Evolutionary conservation across 768 basidiomycete genomes (phyloP), one percentile per base, ranked within the genome.

Genomic region (Calvatia gigantea): DNA sequence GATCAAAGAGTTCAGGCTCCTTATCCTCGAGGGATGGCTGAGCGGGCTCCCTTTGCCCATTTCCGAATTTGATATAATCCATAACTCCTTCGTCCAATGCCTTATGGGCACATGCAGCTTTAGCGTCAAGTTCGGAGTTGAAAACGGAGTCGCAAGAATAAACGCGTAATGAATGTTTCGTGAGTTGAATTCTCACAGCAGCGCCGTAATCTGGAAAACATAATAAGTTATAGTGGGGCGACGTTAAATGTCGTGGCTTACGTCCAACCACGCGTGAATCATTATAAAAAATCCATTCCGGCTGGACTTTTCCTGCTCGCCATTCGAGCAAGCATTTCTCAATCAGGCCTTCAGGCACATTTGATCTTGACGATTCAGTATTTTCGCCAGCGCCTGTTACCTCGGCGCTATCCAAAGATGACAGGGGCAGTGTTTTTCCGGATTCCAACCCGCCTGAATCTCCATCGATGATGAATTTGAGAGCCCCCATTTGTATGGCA

Each of bases 401-500:
- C 38, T 63, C 67, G 6, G 56, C 41, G 27, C 65, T 64, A 17
- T 60, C 65, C 67, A 65, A 37, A 72, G 70, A 41, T 70, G 69
- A 5, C 72, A 64, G 4, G 68, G 63, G 6, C 68, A 14, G 33
- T 19, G 9, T 70, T 35, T 75, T 73, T 41, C 67, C 71, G 27
- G 65, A 66, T 32, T 70, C 67, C 27, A 65, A 33, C 6, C 61
- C 62, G 33, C 75, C 71, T 1, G 70, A 66, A n/a, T 78, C 76
- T 2, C 80, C 80, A 1, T 67, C 61, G 6, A 65, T 50, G 44
- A 87, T 79, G 61, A 87, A 87, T 17, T 84, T 78, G 29, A 87
- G 64, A 1, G 78, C 86, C 17, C 83, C 84, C 72, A 80, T 77
- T 6, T 82, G 74, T 21, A 87, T 69, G 3, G 86, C 86, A 14